A percentile compares a stretch with the other conserved stretches of the same genome.
phyloP scores from a whole-genome alignment of 352 stramenopile species.

The Phytophthora cactorum region DNA sequence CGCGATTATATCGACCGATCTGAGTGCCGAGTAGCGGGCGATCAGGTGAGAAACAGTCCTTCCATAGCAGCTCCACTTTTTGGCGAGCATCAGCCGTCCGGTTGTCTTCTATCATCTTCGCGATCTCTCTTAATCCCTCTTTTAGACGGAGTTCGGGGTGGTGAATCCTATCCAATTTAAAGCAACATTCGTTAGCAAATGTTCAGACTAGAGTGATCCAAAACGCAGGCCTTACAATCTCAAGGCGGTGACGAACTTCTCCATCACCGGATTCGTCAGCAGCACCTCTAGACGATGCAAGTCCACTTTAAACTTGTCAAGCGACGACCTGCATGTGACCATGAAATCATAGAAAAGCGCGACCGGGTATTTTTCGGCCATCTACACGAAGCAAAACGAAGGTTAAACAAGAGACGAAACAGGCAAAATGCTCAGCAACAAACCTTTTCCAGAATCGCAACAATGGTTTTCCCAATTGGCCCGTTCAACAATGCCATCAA shows the following conservation, averaged over 20 bases:
- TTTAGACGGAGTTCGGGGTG: constrained; percentile 84
- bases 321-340: constrained; percentile 55
- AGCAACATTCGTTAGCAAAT: constrained; percentile 15
- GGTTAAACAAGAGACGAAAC: constrained; percentile 5
- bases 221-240: constrained; percentile 52
- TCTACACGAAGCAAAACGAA: constrained; percentile 39
- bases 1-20: constrained; percentile 81
- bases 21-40: constrained; percentile 52
- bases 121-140: constrained; percentile 73
- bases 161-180: constrained; percentile 57
- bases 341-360: constrained; percentile 89
- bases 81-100: constrained; percentile 37
- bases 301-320: constrained; percentile 48
- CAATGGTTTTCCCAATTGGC: constrained; percentile 59
- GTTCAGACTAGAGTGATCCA: background rate
- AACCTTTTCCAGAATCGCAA: constrained; percentile 79
- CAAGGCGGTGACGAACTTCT: constrained; percentile 83
- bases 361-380: constrained; percentile 72
- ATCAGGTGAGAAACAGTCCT: constrained; percentile 70
- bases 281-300: constrained; percentile 55
- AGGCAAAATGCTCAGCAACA: background rate
- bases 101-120: constrained; percentile 65
- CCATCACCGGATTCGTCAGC: constrained; percentile 74
- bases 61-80: constrained; percentile 53
- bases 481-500: constrained; percentile 76